A percentile compares a stretch with the other conserved stretches of the same genome.
These are phyloP conservation scores for Ammopiptanthus mongolicus DNA, from an alignment of 306 rosid genomes.

Conservation along the genomic window DNA sequence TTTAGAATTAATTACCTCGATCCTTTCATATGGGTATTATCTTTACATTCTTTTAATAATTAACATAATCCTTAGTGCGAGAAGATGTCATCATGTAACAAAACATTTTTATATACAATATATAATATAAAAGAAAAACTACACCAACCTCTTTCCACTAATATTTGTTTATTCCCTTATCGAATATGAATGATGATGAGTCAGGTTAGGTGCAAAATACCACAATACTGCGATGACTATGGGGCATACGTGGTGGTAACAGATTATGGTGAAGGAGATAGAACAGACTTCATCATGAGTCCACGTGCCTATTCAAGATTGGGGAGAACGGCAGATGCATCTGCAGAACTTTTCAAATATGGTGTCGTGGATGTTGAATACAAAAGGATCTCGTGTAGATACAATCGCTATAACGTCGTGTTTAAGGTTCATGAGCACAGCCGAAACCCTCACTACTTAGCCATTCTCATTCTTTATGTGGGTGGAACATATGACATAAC, in stretches of 20 bases:
- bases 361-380: slow-evolving; percentile 46
- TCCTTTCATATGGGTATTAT: not conserved
- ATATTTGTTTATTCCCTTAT: not conserved
- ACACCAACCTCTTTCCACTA: not conserved
- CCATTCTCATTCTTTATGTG: slow-evolving; percentile 40
- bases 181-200: slow-evolving; percentile 13
- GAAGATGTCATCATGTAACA: not conserved
- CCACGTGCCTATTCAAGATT: slow-evolving; percentile 40
- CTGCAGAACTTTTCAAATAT: slow-evolving; percentile 35
- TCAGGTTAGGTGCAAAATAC: slow-evolving; percentile 42
- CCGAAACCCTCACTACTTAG: slow-evolving; percentile 56
- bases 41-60: not conserved
- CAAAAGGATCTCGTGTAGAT: slow-evolving; percentile 51
- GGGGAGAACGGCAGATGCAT: slow-evolving; percentile 29
- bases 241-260: slow-evolving; percentile 45
- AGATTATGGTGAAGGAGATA: slow-evolving; percentile 47
- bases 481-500: slow-evolving; percentile 59
- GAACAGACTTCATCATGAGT: slow-evolving; percentile 43
- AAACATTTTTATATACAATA: not conserved
- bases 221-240: slow-evolving; percentile 34
- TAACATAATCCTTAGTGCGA: not conserved
- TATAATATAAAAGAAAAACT: not conserved
- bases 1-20: not conserved
- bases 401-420: slow-evolving; percentile 32
- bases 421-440: slow-evolving; percentile 59